A percentile compares a stretch with the other conserved stretches of the same genome.
phyloP scores from a whole-genome alignment of 257 asterid species.

The Solanum rostratum region DNA sequence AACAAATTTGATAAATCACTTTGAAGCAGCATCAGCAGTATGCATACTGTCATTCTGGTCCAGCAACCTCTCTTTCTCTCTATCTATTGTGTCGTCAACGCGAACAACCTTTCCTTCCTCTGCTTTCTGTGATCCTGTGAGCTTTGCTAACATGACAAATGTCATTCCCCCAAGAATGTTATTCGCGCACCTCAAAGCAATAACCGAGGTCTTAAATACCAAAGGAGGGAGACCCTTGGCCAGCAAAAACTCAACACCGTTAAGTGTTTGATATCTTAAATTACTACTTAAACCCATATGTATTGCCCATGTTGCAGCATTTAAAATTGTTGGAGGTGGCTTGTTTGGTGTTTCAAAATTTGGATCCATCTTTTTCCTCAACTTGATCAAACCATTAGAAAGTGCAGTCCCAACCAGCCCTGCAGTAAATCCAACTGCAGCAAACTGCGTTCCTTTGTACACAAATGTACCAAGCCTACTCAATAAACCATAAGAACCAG shows the following conservation, averaged over 20 bases:
- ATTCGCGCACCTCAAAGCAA: slow-evolving; percentile 61
- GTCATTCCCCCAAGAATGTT: slow-evolving; percentile 85
- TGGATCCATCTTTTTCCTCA: slow-evolving; percentile 81
- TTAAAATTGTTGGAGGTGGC: slow-evolving; percentile 64
- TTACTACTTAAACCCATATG: slow-evolving; percentile 91
- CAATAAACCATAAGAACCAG: slow-evolving; percentile 46
- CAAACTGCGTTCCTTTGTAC: slow-evolving; percentile 64
- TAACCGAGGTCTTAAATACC: slow-evolving; percentile 59
- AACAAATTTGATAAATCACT: slow-evolving; percentile 11
- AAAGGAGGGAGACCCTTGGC: slow-evolving; percentile 53
- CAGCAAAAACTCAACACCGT: slow-evolving; percentile 73
- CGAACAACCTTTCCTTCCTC: not conserved
- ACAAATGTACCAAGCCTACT: slow-evolving; percentile 66
- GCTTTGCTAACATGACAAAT: slow-evolving; percentile 69
- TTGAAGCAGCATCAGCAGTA: slow-evolving; percentile 16
- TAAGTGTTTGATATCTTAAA: slow-evolving; percentile 73
- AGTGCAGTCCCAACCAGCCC: slow-evolving; percentile 87
- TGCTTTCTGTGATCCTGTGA: slow-evolving; percentile 64
- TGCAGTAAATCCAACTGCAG: slow-evolving; percentile 77
- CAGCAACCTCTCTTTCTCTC: slow-evolving; percentile 35
- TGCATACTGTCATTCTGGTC: slow-evolving; percentile 13
- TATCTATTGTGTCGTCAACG: slow-evolving; percentile 9
- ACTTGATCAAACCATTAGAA: slow-evolving; percentile 58
- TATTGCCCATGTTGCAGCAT: slow-evolving; percentile 77
- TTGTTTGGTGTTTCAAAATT: slow-evolving; percentile 73